Conservation (phyloP, 2,329 filamentous ascomycete species). For the Lachnellula willkommii region DNA sequence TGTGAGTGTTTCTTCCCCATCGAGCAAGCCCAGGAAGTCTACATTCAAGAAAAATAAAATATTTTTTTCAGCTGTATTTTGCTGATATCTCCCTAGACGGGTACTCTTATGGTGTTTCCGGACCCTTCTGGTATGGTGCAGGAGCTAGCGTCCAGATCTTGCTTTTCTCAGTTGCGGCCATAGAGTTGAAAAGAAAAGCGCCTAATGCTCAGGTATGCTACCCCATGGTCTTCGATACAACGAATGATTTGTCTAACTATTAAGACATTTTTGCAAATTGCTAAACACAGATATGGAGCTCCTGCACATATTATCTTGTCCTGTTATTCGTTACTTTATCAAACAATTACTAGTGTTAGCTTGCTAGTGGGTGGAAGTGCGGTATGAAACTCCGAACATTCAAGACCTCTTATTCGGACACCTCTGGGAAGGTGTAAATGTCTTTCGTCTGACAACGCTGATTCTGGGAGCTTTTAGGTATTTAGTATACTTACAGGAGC, state of each 20-base stretch:
- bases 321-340: conserved; percentile 71
- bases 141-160: conserved; percentile 52
- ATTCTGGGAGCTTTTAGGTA: too few species aligned
- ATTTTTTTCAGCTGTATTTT: conserved; percentile 21
- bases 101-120: conserved; percentile 49
- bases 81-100: conserved; percentile 38
- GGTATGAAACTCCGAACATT: conserved; percentile 36
- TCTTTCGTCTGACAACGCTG: too few species aligned
- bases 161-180: conserved; percentile 52
- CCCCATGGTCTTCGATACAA: neutral
- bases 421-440: too few species aligned
- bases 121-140: conserved; percentile 54
- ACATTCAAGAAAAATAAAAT: neutral
- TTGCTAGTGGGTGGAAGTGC: conserved; percentile 73
- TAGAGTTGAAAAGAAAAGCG: conserved; percentile 75
- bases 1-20: conserved; percentile 42
- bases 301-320: conserved; percentile 70
- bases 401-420: too few species aligned
- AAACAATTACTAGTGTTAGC: conserved; percentile 80
- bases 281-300: conserved; percentile 69
- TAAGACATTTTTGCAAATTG: conserved; percentile 70
- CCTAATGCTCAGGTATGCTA: conserved; percentile 64
- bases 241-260: neutral
- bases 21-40: neutral
- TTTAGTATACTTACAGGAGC: conserved; percentile 64